Percentiles rank a stretch among this genome's conserved stretches.
Conservation (phyloP, 2,329 filamentous ascomycete genomes). For the Hortaea sp. region DNA sequence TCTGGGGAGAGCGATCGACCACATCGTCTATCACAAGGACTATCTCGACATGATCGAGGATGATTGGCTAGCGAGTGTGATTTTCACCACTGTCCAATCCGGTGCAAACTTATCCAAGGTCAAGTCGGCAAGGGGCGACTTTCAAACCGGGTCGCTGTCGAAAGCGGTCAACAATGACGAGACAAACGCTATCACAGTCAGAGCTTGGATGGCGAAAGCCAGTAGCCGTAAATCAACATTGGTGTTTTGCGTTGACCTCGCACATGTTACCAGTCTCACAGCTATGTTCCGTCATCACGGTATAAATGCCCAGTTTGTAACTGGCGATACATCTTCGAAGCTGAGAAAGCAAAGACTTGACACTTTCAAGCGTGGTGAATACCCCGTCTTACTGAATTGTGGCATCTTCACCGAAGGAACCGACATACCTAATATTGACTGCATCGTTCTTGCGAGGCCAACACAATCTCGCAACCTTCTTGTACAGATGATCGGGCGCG, state of each 20-base stretch:
- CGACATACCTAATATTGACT: slow-evolving; percentile 95
- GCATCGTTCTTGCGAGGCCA: slow-evolving; percentile 75
- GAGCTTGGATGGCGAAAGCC: slow-evolving; percentile 75
- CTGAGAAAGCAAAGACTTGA: slow-evolving; percentile 61
- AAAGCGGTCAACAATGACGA: slow-evolving; percentile 69
- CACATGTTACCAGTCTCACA: slow-evolving; percentile 68
- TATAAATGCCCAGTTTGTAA: slow-evolving; percentile 79
- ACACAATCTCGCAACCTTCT: slow-evolving; percentile 89
- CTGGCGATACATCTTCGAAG: slow-evolving; percentile 63
- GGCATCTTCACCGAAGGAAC: slow-evolving; percentile 96
- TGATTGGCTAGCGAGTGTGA: slow-evolving; percentile 83
- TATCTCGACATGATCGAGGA: slow-evolving; percentile 75
- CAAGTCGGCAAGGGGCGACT: slow-evolving; percentile 61
- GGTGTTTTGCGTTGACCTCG: slow-evolving; percentile 86
- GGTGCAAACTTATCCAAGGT: slow-evolving; percentile 61
- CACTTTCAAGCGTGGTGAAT: slow-evolving; percentile 65
- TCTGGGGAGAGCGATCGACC: slow-evolving; percentile 76
- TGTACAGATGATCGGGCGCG: slow-evolving; percentile 94
- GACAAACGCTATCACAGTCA: slow-evolving; percentile 75
- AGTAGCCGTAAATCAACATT: slow-evolving; percentile 66
- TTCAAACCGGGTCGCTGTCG: slow-evolving; percentile 67
- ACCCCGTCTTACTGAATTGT: slow-evolving; percentile 85
- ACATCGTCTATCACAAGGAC: slow-evolving; percentile 91
- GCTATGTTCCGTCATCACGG: slow-evolving; percentile 65
- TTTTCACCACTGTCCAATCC: slow-evolving; percentile 86